phyloP scores from a whole-genome alignment of 257 asterid species.

The Petunia axillaris region DNA sequence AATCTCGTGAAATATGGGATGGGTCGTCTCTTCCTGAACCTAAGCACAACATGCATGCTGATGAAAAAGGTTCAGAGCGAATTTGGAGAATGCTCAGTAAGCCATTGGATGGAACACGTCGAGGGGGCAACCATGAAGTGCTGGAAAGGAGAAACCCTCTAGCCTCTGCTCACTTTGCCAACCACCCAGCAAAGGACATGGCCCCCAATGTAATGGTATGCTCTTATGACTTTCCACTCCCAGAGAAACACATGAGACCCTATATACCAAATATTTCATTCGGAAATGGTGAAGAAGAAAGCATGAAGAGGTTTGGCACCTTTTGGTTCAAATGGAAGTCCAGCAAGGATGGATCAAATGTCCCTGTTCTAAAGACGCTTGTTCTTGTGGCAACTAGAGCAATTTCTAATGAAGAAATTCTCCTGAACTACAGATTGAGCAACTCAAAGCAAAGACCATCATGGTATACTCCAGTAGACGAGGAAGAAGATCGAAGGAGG shows the following conservation, averaged over 20 bases:
- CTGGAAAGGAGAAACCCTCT: conserved; percentile 88
- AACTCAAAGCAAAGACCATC: conserved; percentile 81
- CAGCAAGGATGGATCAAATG: conserved; percentile 28
- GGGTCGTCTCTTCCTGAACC: conserved; percentile 45
- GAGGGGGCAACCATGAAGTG: conserved; percentile 52
- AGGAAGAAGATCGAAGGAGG: conserved; percentile 91
- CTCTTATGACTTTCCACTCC: conserved; percentile 79
- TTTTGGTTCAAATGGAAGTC: conserved; percentile 97
- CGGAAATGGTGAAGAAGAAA: conserved; percentile 63
- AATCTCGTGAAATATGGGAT: conserved; percentile 70
- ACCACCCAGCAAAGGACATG: conserved; percentile 75
- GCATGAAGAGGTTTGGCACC: conserved; percentile 83
- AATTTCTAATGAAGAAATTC: conserved; percentile 74
- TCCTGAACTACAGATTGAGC: conserved; percentile 88
- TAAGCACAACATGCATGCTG: conserved; percentile 30
- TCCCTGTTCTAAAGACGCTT: conserved; percentile 63
- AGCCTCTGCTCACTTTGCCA: conserved; percentile 88
- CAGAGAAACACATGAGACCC: conserved; percentile 66
- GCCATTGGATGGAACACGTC: conserved; percentile 60
- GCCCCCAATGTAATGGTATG: conserved; percentile 86
- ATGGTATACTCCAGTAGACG: conserved; percentile 90
- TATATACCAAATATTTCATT: conserved; percentile 79
- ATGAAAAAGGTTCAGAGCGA: conserved; percentile 65
- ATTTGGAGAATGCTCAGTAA: conserved; percentile 81
- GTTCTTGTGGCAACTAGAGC: conserved; percentile 76